Evolutionary conservation across 2,329 filamentous ascomycete genomes (phyloP).

Genomic region (Alternaria solani): DNA sequence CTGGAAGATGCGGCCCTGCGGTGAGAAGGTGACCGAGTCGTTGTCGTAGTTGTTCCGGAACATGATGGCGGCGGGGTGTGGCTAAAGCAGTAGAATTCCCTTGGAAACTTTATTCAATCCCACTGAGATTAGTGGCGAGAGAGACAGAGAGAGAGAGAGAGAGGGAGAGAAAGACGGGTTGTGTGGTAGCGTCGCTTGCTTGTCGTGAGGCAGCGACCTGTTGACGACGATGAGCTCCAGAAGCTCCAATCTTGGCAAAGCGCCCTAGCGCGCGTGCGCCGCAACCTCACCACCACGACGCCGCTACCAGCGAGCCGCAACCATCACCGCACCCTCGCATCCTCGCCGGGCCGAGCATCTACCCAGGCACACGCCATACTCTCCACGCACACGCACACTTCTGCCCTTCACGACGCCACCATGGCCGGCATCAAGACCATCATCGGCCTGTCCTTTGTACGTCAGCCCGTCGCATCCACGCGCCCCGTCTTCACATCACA

Average conservation of each 20-base stretch:
- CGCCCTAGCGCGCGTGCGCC: conserved; percentile 15
- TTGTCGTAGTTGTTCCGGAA: conserved; percentile 99
- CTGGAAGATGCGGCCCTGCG: conserved; percentile 99
- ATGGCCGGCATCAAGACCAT: conserved; percentile 97
- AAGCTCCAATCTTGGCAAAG: conserved; percentile 17
- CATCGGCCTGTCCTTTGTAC: conserved; percentile 95
- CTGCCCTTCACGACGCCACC: conserved; percentile 37
- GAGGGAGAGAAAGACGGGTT: too few species aligned
- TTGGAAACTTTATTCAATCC: not conserved
- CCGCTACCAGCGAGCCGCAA: conserved; percentile 8
- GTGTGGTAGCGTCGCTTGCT: not conserved
- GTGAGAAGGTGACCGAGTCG: conserved; percentile 99
- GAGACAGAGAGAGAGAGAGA: too few species aligned
- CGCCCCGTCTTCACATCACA: conserved; percentile 7
- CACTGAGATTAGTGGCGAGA: not conserved
- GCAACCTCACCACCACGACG: conserved; percentile 10
- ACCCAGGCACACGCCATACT: not conserved
- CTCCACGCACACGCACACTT: not conserved
- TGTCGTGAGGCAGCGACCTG: conserved; percentile 31
- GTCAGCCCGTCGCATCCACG: conserved; percentile 43
- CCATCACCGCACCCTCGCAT: conserved; percentile 9
- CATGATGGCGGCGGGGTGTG: conserved; percentile 74
- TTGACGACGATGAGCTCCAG: conserved; percentile 34
- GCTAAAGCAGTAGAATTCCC: not conserved
- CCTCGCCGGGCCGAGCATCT: conserved; percentile 17